Evolutionary conservation across 129 eudicot genomes (phyloP).

Genomic region (Ambrosia artemisiifolia): DNA sequence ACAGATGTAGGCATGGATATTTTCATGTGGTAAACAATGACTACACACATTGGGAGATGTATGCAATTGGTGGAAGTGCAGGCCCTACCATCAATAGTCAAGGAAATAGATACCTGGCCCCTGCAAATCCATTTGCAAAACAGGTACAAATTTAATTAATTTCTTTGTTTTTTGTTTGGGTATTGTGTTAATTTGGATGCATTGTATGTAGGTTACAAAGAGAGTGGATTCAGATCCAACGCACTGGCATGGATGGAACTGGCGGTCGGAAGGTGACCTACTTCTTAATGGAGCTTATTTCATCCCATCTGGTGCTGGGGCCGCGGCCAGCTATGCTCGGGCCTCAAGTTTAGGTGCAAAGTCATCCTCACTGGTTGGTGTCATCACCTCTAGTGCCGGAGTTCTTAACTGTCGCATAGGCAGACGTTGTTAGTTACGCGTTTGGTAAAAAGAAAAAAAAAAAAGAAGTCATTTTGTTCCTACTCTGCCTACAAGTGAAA

Average conservation of each 20-base stretch:
- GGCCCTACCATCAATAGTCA: slow-evolving; percentile 89
- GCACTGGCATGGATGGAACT: slow-evolving; percentile 82
- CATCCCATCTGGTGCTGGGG: slow-evolving; percentile 75
- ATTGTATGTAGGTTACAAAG: slow-evolving; percentile 60
- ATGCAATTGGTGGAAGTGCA: slow-evolving; percentile 97
- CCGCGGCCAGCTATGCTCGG: slow-evolving; percentile 70
- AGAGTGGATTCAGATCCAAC: slow-evolving; percentile 48
- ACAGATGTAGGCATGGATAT: slow-evolving; percentile 95
- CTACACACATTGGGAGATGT: slow-evolving; percentile 99
- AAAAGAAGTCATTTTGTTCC: slow-evolving; percentile 12
- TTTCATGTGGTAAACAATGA: slow-evolving; percentile 98
- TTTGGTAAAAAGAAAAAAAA: not conserved
- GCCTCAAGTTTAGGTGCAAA: slow-evolving; percentile 89
- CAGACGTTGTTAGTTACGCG: slow-evolving; percentile 45
- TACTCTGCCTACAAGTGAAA: not conserved
- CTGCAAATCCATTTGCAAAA: slow-evolving; percentile 74
- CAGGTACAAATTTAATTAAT: slow-evolving; percentile 41
- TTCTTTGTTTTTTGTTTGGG: not conserved
- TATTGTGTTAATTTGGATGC: not conserved
- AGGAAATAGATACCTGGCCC: slow-evolving; percentile 88
- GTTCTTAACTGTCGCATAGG: slow-evolving; percentile 66
- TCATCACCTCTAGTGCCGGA: slow-evolving; percentile 70
- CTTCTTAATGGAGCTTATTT: slow-evolving; percentile 82
- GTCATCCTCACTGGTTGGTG: slow-evolving; percentile 67
- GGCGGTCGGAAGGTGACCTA: slow-evolving; percentile 90